Evolutionary conservation across 768 basidiomycete genomes (phyloP).

Genomic region (Psilocybe sp.): DNA sequence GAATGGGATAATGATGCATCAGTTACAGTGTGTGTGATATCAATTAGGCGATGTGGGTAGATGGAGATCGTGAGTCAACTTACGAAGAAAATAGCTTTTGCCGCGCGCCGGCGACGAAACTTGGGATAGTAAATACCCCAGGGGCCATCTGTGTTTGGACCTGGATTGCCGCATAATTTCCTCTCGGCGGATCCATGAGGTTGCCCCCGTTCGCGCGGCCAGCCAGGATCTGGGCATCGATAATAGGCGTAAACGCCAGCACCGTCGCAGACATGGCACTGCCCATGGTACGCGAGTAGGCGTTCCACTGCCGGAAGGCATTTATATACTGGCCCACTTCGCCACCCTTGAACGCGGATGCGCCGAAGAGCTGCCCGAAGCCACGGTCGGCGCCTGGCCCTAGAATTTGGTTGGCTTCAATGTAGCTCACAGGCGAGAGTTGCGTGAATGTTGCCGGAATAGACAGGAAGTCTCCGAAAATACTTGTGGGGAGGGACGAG

Average conservation of each 20-base stretch:
- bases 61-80: slow-evolving; percentile 8
- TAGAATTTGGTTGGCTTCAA: slow-evolving; percentile 29
- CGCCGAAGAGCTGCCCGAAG: slow-evolving; percentile 33
- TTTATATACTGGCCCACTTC: slow-evolving; percentile 26
- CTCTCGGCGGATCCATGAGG: slow-evolving; percentile 33
- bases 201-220: slow-evolving; percentile 34
- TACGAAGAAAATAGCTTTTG: slow-evolving; percentile 28
- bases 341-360: slow-evolving; percentile 32
- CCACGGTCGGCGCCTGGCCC: slow-evolving; percentile 27
- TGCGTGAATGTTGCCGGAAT: slow-evolving; percentile 27
- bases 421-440: slow-evolving; percentile 32
- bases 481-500: slow-evolving; percentile 25
- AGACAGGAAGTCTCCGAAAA: slow-evolving; percentile 38
- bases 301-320: slow-evolving; percentile 28
- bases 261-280: slow-evolving; percentile 23
- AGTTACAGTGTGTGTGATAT: not conserved
- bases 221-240: slow-evolving; percentile 29
- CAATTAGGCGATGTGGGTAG: not conserved
- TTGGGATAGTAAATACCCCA: slow-evolving; percentile 18
- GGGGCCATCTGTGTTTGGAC: slow-evolving; percentile 26
- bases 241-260: slow-evolving; percentile 37
- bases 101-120: slow-evolving; percentile 21
- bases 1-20: not conserved
- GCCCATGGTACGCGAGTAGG: slow-evolving; percentile 22
- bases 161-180: slow-evolving; percentile 32